Evolutionary conservation across 1,284 basidiomycete genomes (phyloP), one percentile per base, ranked within the genome.

Genomic region (Microbotryum intermedium): DNA sequence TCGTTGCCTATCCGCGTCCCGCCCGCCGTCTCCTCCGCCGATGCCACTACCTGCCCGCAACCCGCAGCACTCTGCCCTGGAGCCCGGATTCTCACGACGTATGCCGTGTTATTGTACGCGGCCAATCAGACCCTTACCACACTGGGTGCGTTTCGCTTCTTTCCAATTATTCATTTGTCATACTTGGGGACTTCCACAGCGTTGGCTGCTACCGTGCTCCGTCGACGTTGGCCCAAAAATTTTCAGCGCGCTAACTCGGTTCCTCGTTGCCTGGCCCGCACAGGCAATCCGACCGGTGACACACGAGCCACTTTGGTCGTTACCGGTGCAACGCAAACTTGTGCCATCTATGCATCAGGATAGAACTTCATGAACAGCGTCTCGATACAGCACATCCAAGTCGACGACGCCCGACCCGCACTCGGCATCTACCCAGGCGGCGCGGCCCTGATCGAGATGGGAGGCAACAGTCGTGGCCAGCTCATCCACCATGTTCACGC

Each of bases 51-150:
- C n/a, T n/a, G n/a, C n/a, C n/a, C n/a, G n/a, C n/a, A n/a, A n/a
- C n/a, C n/a, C n/a, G n/a, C n/a, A n/a, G n/a, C n/a, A n/a, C 73
- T 80, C 2, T 80, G 79, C 65, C 77, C 77, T 0, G 71, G 72
- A 8, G 70, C 73, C 13, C 66, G 68, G n/a, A 76, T 78, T 62
- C 62, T 69, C 1, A 67, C 79, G 29, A 71, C 71, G 2, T 71
- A 72, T 3, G 70, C 77, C 3, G 76, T 80, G 65, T 68, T 76
- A 57, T 79, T 79, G 69, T 76, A 76, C 6, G 75, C 74, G 1
- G 74, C 74, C 8, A 75, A 78, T 58, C 79, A 80, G 65, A 76
- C 77, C 54, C 67, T 79, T 26, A 74, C 75, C 21, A 79, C 78
- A 5, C 57, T 60, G 26, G 63, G 60, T 58, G 44, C 20, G 53